Conservation (phyloP, 495 filamentous ascomycete species). For the Neurospora cerealis region DNA sequence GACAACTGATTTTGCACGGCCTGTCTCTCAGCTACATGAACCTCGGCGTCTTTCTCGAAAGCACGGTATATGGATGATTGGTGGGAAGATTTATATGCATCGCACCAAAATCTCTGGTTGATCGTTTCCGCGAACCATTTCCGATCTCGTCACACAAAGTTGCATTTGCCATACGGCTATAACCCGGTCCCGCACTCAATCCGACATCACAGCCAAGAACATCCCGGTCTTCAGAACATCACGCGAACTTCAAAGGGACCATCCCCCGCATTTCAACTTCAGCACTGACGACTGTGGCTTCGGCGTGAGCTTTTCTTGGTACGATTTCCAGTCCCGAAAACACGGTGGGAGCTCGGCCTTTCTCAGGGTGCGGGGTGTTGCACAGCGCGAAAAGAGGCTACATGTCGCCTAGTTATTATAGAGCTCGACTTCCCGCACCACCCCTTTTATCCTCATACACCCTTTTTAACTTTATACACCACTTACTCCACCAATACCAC, state of each 20-base stretch:
- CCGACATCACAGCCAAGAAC: not conserved
- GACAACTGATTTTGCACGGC: not conserved
- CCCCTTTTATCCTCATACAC: too few relatives aligned
- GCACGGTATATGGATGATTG: not conserved
- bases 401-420: slow-evolving; percentile 7
- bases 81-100: not conserved
- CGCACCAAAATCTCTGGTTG: not conserved
- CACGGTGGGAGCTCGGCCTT: not conserved
- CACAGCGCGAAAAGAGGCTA: not conserved
- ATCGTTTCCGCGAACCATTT: not conserved
- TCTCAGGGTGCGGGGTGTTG: not conserved
- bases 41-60: not conserved
- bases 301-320: not conserved
- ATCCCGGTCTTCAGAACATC: not conserved
- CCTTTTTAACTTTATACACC: too few relatives aligned
- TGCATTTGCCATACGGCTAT: not conserved
- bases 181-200: not conserved
- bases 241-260: not conserved
- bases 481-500: too few relatives aligned
- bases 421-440: too few relatives aligned
- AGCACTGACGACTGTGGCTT: not conserved
- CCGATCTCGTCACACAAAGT: not conserved
- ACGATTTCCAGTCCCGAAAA: not conserved
- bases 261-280: not conserved
- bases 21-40: not conserved